Evolutionary conservation across 495 filamentous ascomycete species (phyloP).

Genomic region (Parathielavia appendiculata): DNA sequence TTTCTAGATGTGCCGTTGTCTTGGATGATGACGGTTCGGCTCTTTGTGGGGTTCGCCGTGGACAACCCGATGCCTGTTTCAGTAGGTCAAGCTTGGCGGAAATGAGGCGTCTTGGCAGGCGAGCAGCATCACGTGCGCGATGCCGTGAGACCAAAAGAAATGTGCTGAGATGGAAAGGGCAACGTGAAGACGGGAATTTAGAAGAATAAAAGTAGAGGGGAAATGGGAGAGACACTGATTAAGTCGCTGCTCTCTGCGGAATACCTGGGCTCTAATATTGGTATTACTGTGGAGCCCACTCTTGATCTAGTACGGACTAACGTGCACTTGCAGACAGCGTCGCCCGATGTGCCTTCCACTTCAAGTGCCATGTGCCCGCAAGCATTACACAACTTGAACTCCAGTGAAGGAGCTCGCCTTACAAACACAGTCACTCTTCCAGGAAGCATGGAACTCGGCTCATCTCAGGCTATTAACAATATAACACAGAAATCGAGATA

Average conservation of each 20-base stretch:
- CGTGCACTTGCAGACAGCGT: too few species aligned
- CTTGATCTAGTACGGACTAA: too few species aligned
- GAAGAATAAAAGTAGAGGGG: neutral
- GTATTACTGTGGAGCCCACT: too few species aligned
- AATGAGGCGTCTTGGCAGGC: slow-evolving; percentile 7
- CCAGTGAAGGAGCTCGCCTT: too few species aligned
- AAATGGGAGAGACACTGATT: neutral
- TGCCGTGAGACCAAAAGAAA: neutral
- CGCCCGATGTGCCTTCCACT: too few species aligned
- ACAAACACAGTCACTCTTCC: too few species aligned
- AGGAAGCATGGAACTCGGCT: neutral
- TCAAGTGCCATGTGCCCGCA: too few species aligned
- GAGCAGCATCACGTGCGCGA: slow-evolving; percentile 28
- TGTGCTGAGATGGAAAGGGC: neutral
- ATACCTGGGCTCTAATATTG: too few species aligned
- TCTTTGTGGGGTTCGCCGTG: slow-evolving; percentile 21
- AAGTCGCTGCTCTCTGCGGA: too few species aligned
- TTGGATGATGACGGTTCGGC: slow-evolving; percentile 11
- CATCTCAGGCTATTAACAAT: neutral
- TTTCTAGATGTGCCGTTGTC: neutral
- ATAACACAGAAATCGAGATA: neutral
- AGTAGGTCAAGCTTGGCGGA: neutral
- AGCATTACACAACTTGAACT: too few species aligned
- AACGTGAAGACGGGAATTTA: neutral
- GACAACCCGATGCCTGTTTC: slow-evolving; percentile 22